Conservation (phyloP, 139 green algal genomes). For the Ulvella scutata region DNA sequence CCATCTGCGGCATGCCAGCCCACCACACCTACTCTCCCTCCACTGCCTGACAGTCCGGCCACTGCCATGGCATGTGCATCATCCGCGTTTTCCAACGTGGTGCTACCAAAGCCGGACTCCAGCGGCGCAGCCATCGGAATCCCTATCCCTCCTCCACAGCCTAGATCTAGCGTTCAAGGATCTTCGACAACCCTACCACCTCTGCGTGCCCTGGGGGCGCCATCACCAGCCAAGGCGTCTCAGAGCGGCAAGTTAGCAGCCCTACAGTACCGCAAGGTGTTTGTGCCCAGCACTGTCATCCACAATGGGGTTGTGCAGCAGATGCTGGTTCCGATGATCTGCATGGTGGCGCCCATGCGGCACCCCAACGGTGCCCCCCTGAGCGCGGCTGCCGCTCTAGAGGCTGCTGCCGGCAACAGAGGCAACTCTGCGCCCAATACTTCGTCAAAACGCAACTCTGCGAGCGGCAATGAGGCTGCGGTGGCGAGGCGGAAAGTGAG, state of each 20-base stretch:
- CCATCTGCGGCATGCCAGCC: too few relatives aligned
- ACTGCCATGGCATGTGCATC: too few relatives aligned
- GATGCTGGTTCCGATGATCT: conserved; percentile 1
- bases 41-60: too few relatives aligned
- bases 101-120: neutral
- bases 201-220: neutral
- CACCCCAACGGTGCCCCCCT: too few relatives aligned
- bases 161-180: neutral
- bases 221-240: neutral
- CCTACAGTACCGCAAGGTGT: neutral
- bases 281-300: conserved; percentile 1
- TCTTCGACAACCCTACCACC: neutral
- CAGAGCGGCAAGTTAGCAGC: neutral
- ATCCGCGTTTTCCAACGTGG: neutral
- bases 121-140: neutral
- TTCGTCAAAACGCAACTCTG: too few relatives aligned
- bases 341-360: neutral
- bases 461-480: too few relatives aligned
- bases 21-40: too few relatives aligned
- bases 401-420: too few relatives aligned
- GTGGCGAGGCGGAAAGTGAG: too few relatives aligned
- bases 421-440: too few relatives aligned
- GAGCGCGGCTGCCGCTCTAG: too few relatives aligned
- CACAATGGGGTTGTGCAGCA: neutral
- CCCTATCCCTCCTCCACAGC: neutral